These are phyloP conservation scores for Coniosporium apollinis DNA, from an alignment of 495 filamentous ascomycete species.

Conservation along the genomic window DNA sequence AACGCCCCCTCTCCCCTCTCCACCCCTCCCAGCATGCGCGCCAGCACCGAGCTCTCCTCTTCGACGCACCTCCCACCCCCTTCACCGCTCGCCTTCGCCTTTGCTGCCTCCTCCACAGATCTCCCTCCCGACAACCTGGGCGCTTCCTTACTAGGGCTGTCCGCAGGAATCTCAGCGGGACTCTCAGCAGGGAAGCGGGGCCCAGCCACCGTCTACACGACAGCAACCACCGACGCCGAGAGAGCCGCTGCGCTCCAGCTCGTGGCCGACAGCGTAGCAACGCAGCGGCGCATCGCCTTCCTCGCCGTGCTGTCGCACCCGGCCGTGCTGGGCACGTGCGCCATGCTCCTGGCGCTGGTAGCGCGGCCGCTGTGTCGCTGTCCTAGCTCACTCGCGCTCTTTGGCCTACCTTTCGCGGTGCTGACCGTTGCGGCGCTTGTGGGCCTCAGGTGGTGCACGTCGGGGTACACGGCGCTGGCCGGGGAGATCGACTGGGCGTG, in stretches of 20 bases:
- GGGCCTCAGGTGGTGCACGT: constrained; percentile 23
- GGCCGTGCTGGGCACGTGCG: constrained; percentile 22
- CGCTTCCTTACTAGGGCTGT: too few species aligned
- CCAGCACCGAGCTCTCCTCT: too few species aligned
- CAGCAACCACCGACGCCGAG: constrained; percentile 26
- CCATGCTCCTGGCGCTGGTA: constrained; percentile 23
- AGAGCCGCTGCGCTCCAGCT: constrained; percentile 59
- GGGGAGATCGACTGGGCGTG: constrained; percentile 35
- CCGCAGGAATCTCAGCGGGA: too few species aligned
- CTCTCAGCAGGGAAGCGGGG: too few species aligned
- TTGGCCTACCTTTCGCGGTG: constrained; percentile 28
- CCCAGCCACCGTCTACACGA: too few species aligned
- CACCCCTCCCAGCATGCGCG: constrained; percentile 16
- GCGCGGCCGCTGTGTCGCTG: constrained; percentile 19
- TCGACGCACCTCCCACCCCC: constrained; percentile 16
- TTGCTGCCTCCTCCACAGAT: constrained; percentile 11
- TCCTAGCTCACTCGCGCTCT: constrained; percentile 16
- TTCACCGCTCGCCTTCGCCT: constrained; percentile 9
- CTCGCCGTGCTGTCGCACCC: constrained; percentile 36
- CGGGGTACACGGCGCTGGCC: constrained; percentile 33
- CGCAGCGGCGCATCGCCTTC: constrained; percentile 42
- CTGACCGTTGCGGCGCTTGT: constrained; percentile 30
- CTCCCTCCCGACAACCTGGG: constrained; percentile 16
- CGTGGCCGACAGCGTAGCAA: constrained; percentile 44
- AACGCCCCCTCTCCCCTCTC: constrained; percentile 17